Evolutionary conservation across 148 eudicot genomes (phyloP).

Genomic region (Selenicereus undatus): DNA sequence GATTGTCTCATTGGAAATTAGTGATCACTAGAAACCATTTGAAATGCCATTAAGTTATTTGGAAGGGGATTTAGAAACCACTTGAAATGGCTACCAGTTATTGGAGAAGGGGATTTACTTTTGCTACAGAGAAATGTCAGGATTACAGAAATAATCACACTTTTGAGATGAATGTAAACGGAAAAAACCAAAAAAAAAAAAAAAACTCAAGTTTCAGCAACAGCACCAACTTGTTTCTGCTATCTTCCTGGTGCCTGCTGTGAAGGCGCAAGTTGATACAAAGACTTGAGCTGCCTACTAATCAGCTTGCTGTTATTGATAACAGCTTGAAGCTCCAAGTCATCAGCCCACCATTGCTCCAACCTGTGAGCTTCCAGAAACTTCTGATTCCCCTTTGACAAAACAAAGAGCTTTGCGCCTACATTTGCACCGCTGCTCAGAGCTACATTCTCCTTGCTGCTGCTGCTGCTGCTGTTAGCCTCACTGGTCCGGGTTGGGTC

Average conservation of each 20-base stretch:
- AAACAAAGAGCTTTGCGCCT: conserved; percentile 69
- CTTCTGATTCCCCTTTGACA: conserved; percentile 85
- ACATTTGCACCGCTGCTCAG: conserved; percentile 18
- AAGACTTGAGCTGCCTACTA: conserved; percentile 64
- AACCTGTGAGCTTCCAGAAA: conserved; percentile 82
- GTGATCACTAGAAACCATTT: too few relatives aligned
- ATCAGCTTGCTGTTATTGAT: conserved; percentile 73
- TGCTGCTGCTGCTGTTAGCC: not conserved
- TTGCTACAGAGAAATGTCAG: too few relatives aligned
- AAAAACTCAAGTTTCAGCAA: not conserved
- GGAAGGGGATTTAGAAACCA: too few relatives aligned
- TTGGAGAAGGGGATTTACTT: too few relatives aligned
- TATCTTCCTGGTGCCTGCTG: conserved; percentile 34
- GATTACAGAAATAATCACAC: not conserved
- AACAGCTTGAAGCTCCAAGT: conserved; percentile 65
- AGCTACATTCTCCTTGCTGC: conserved; percentile 1
- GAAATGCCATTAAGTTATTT: too few relatives aligned
- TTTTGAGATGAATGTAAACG: not conserved
- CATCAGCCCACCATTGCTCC: conserved; percentile 98
- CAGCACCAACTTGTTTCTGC: not conserved
- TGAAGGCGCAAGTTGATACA: conserved; percentile 57
- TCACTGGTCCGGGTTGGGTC: conserved; percentile 39
- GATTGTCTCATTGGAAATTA: too few relatives aligned
- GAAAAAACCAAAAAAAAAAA: not conserved
- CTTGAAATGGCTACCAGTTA: too few relatives aligned